Conservation (phyloP, 306 rosid species). For the Dryas alaskensis region DNA sequence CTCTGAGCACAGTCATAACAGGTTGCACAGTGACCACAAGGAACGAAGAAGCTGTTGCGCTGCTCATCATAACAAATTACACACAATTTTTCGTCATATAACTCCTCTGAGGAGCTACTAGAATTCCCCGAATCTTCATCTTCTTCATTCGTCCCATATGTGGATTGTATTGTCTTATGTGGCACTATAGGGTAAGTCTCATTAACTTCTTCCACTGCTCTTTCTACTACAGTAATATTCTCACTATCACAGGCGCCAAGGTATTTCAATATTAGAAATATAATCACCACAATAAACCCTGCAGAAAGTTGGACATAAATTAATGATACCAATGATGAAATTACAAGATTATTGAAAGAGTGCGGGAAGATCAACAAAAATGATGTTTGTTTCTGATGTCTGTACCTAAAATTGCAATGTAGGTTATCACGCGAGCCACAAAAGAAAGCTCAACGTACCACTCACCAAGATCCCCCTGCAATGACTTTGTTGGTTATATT, state of each 20-base stretch:
- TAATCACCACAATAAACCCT: conserved; percentile 38
- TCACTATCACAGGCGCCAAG: conserved; percentile 44
- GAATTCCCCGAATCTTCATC: conserved; percentile 47
- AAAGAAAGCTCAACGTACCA: conserved; percentile 49
- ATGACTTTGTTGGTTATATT: conserved; percentile 17
- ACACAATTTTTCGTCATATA: conserved; percentile 68
- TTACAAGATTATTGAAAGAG: neutral
- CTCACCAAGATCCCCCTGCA: conserved; percentile 42
- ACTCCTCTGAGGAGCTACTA: conserved; percentile 58
- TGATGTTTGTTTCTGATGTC: neutral
- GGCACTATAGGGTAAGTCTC: conserved; percentile 56
- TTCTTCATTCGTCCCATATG: conserved; percentile 51
- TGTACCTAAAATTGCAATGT: conserved; percentile 60
- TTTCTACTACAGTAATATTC: conserved; percentile 3
- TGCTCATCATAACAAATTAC: conserved; percentile 68
- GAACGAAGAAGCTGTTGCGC: conserved; percentile 67
- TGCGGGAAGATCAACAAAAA: neutral
- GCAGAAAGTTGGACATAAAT: conserved; percentile 12
- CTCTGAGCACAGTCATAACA: conserved; percentile 74
- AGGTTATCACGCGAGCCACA: conserved; percentile 42
- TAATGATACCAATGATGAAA: conserved; percentile 10
- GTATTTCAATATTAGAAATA: conserved; percentile 42
- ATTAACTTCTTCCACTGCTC: conserved; percentile 19
- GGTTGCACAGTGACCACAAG: conserved; percentile 79
- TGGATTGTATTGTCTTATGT: conserved; percentile 22